Evolutionary conservation across 257 asterid genomes (phyloP), one percentile per base, ranked within the genome.

Genomic region (Scutellaria galericulata): DNA sequence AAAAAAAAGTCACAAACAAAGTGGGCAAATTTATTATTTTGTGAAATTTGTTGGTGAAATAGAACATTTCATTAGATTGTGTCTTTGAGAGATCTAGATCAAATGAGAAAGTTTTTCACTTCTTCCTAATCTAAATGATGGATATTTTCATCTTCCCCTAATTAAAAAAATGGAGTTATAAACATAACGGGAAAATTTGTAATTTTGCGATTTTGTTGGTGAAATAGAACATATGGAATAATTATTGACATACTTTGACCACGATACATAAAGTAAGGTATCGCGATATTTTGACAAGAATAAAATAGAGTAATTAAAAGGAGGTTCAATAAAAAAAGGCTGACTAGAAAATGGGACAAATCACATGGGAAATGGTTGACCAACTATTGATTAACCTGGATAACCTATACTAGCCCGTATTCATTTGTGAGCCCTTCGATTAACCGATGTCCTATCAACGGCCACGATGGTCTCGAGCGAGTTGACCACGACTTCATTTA

Each of bases 291-390:
- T 77, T 77, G 82, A 77, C 78, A 64, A 61, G n/a, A 51, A 44
- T 2, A 20, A 37, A 72, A 60, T 40, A 65, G 5, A 31, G 37
- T 68, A 77, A 48, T 18, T 31, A 70, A 37, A 76, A 59, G 39
- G 45, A 31, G 57, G 42, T 37, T 62, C n/a, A 77, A 35, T 41
- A 54, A 79, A 61, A 18, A 80, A 66, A 74, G 54, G 78, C 73
- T 74, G 81, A 79, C 77, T 67, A 42, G 51, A 74, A 73, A 79
- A 52, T 35, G 58, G 68, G 78, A 79, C 80, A 68, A 64, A 55
- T 72, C 80, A 80, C 79, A 78, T 83, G 87, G 81, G 82, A 80
- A 73, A 75, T 78, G 83, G 88, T 83, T 80, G 88, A 80, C 87
- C 83, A 69, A 68, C 79, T 75, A 74, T 69, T 40, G 46, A 51